A percentile compares a stretch with the other conserved stretches of the same genome.
Conservation (phyloP, 805 yeast species). For the Saccharomycopsis capsularis region DNA sequence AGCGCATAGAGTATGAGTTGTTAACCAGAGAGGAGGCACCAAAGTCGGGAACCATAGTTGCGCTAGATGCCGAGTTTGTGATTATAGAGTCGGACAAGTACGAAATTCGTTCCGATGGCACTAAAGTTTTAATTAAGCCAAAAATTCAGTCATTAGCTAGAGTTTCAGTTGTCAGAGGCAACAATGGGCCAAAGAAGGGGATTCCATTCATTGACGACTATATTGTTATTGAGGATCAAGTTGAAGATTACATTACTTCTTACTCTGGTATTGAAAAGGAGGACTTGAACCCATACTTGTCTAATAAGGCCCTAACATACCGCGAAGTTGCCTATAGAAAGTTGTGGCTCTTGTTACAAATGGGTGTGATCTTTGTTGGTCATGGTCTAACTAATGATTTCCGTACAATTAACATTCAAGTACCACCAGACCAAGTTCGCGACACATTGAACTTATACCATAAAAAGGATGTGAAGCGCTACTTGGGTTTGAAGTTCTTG, state of each 20-base stretch:
- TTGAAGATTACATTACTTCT: constrained; percentile 80
- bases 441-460: constrained; percentile 83
- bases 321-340: constrained; percentile 79
- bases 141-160: constrained; percentile 75
- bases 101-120: constrained; percentile 71
- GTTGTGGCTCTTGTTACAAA: constrained; percentile 80
- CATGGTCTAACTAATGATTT: constrained; percentile 91
- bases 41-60: constrained; percentile 65
- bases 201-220: constrained; percentile 90
- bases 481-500: constrained; percentile 75
- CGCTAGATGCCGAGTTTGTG: constrained; percentile 97
- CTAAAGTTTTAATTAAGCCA: constrained; percentile 64
- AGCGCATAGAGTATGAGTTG: constrained; percentile 58
- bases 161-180: constrained; percentile 76
- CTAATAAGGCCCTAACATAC: constrained; percentile 65
- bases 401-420: constrained; percentile 84
- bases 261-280: constrained; percentile 94
- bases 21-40: constrained; percentile 69
- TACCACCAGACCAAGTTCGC: constrained; percentile 77
- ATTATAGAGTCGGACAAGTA: constrained; percentile 67
- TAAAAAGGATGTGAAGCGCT: constrained; percentile 66
- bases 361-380: constrained; percentile 91
- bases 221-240: constrained; percentile 61
- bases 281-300: constrained; percentile 66
- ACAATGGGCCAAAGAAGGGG: constrained; percentile 57